Evolutionary conservation across 495 filamentous ascomycete genomes (phyloP), one percentile per base, ranked within the genome.

Genomic region (Viridothelium virens): DNA sequence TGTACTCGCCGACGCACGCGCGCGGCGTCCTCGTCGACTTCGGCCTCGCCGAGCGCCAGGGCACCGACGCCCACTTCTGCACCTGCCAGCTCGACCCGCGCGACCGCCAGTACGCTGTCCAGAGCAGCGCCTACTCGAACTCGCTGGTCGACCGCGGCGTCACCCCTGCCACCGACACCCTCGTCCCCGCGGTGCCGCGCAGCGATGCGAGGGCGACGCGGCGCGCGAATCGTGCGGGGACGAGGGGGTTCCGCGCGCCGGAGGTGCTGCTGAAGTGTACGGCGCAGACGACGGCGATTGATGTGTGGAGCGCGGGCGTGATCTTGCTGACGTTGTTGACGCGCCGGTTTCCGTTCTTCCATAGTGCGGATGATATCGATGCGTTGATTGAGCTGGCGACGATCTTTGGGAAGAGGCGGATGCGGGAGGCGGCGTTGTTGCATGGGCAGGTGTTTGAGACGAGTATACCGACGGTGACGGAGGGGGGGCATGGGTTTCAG

Each of bases 201-300:
- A 89, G 89, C 66, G 94, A 98, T 73, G 86, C 85, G 16, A 85
- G 94, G n/a, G 87, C 89, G 0, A 91, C 92, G 48, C 84, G 91
- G 33, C 86, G 94, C 38, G 94, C 94, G 31, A 98, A 98, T 76
- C 85, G 94, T 61, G 94, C 94, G 14, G 94, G 94, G n/a, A 98
- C 94, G 14, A 82, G 94, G 68, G 94, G 94, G 2, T 98, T 98
- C 75, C 88, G 94, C 34, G 95, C 94, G 0, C 94, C 94, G 50
- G 94, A 98, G 75, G 94, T 98, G 16, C 83, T 98, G 0, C 89
- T 98, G 77, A 98, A 98, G 77, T 98, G 94, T 76, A 97, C 95
- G 1, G 87, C 89, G 48, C 94, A 98, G 76, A 96, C 89, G n/a
- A 91, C 89, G 7, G 69, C 70, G 34, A 93, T 98, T 69, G 94